A percentile compares a stretch with the other conserved stretches of the same genome.
phyloP scores from a whole-genome alignment of 2,329 filamentous ascomycete genomes.

The Chrysosphaeria jannelii region DNA sequence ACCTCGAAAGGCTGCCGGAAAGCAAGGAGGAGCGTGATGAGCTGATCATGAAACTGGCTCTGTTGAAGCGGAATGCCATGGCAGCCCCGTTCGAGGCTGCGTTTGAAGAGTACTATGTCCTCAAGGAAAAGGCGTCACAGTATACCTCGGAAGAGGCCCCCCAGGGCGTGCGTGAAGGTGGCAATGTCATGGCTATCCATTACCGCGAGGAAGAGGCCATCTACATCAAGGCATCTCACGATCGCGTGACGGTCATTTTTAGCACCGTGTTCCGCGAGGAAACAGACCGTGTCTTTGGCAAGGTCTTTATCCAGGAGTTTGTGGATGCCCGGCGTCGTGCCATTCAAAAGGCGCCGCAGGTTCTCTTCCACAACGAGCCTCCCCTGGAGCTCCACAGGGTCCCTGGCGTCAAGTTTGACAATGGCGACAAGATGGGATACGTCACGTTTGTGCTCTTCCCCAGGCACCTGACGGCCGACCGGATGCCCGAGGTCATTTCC shows the following conservation, averaged over 20 bases:
- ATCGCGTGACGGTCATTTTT: conserved; percentile 96
- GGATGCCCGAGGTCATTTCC: conserved; percentile 83
- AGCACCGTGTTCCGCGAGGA: conserved; percentile 95
- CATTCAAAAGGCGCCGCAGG: conserved; percentile 94
- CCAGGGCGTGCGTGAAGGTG: conserved; percentile 66
- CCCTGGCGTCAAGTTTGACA: conserved; percentile 46
- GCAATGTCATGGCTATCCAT: conserved; percentile 82
- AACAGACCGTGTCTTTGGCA: conserved; percentile 89
- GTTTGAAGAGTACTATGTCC: conserved; percentile 66
- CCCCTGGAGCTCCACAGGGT: conserved; percentile 74
- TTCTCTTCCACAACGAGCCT: conserved; percentile 82
- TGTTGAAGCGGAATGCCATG: conserved; percentile 96
- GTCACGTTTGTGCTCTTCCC: conserved; percentile 97
- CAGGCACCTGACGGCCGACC: conserved; percentile 67
- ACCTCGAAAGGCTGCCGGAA: conserved; percentile 61
- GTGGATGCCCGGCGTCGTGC: conserved; percentile 83
- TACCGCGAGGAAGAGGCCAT: conserved; percentile 98
- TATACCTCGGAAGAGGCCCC: conserved; percentile 87
- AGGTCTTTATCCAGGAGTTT: conserved; percentile 96
- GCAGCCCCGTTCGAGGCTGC: conserved; percentile 93
- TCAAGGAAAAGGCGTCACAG: conserved; percentile 68
- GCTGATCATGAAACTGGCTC: conserved; percentile 57
- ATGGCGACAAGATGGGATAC: conserved; percentile 74
- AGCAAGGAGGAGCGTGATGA: conserved; percentile 60
- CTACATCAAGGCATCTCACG: conserved; percentile 88